phyloP scores from a whole-genome alignment of 768 basidiomycete species.

The Trametes punicea region DNA sequence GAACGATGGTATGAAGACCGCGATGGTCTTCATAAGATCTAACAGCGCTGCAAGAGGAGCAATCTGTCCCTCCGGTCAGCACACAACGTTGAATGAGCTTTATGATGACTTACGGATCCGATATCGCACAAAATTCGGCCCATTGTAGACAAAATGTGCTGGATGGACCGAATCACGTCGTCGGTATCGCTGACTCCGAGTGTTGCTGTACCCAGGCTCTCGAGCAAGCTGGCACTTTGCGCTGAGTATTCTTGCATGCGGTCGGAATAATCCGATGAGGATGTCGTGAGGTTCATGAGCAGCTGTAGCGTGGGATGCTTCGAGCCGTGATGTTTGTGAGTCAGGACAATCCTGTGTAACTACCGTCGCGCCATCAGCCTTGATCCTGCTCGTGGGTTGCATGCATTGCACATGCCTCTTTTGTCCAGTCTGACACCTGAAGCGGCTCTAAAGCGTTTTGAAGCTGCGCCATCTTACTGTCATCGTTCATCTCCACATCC shows the following conservation, averaged over 20 bases:
- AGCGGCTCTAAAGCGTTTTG: constrained; percentile 31
- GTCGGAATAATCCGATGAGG: constrained; percentile 22
- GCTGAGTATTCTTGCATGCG: constrained; percentile 37
- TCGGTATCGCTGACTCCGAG: constrained; percentile 7
- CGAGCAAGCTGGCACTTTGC: constrained; percentile 43
- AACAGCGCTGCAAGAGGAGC: constrained; percentile 47
- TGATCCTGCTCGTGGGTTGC: no score
- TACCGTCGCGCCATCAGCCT: background rate
- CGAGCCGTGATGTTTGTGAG: constrained; percentile 43
- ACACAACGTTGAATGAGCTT: constrained; percentile 18
- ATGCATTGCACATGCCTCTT: constrained; percentile 43
- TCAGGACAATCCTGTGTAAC: constrained; percentile 61
- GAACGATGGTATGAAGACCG: constrained; percentile 39
- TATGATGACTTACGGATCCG: constrained; percentile 26
- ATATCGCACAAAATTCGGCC: constrained; percentile 18
- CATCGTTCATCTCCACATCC: constrained; percentile 29
- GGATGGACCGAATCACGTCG: constrained; percentile 15
- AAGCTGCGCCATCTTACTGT: constrained; percentile 17
- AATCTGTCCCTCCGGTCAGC: constrained; percentile 34
- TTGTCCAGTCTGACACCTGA: constrained; percentile 45
- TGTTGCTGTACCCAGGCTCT: constrained; percentile 38
- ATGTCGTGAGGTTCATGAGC: constrained; percentile 40
- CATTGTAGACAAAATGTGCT: constrained; percentile 21
- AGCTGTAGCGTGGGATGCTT: constrained; percentile 49
- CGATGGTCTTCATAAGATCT: constrained; percentile 47